Evolutionary conservation across 495 filamentous ascomycete species (phyloP).

Genomic region (Friedmanniomyces simplex): DNA sequence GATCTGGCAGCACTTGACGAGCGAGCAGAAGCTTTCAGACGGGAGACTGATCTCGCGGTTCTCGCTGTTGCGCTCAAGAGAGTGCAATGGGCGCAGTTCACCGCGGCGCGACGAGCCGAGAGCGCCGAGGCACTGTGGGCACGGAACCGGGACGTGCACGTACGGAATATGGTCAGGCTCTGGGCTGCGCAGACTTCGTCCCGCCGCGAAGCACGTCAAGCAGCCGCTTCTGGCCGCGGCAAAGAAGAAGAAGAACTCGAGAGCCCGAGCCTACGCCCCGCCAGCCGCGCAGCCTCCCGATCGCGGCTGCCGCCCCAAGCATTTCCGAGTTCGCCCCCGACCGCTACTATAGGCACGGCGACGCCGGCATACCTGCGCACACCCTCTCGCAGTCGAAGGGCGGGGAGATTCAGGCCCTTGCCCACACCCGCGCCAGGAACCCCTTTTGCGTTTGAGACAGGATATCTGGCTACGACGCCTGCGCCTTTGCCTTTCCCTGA

Average conservation of each 20-base stretch:
- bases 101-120: slow-evolving; percentile 22
- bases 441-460: slow-evolving; percentile 14
- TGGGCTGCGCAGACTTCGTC: slow-evolving; percentile 27
- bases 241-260: slow-evolving; percentile 16
- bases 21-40: slow-evolving; percentile 18
- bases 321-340: slow-evolving; percentile 27
- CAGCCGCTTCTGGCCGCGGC: background rate
- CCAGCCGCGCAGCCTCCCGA: slow-evolving; percentile 12
- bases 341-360: background rate
- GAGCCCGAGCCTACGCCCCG: slow-evolving; percentile 19
- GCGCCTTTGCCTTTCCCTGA: slow-evolving; percentile 20
- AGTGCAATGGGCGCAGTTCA: slow-evolving; percentile 30
- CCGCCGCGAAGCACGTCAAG: background rate
- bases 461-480: slow-evolving; percentile 25
- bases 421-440: slow-evolving; percentile 4
- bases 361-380: slow-evolving; percentile 21
- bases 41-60: slow-evolving; percentile 20
- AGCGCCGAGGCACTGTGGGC: slow-evolving; percentile 27
- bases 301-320: slow-evolving; percentile 10
- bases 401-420: slow-evolving; percentile 10
- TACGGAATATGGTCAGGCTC: slow-evolving; percentile 29
- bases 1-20: slow-evolving; percentile 9
- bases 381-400: slow-evolving; percentile 15
- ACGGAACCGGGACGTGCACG: slow-evolving; percentile 28
- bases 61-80: slow-evolving; percentile 20